Conservation (phyloP, 2,329 filamentous ascomycete genomes). For the Aureobasidium sp. region DNA sequence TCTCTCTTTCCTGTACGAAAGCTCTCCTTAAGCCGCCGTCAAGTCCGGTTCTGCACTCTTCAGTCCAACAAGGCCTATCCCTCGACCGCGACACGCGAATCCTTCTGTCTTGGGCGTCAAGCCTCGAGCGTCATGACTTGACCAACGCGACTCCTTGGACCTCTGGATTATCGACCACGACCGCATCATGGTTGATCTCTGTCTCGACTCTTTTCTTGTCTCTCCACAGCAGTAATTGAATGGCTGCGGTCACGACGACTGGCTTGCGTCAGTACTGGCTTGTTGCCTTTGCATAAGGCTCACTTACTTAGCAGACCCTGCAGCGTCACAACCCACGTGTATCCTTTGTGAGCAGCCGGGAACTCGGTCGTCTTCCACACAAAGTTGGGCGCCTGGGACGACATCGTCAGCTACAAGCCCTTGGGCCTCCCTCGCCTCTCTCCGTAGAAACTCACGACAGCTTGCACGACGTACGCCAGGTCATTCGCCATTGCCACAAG, state of each 20-base stretch:
- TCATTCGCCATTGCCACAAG: conserved; percentile 17
- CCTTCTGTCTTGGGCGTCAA: too few relatives aligned
- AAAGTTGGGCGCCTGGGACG: conserved; percentile 9
- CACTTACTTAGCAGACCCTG: conserved; percentile 18
- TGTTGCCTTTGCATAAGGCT: neutral
- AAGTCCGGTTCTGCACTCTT: too few relatives aligned
- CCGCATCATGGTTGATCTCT: neutral
- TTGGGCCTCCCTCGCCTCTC: neutral
- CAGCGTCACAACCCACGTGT: conserved; percentile 4
- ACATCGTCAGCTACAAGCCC: neutral
- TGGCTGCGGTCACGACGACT: conserved; percentile 12
- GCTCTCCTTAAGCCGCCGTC: too few relatives aligned
- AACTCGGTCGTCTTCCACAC: conserved; percentile 19
- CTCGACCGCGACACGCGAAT: neutral
- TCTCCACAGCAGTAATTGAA: conserved; percentile 3
- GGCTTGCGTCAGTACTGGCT: neutral
- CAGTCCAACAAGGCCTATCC: too few relatives aligned
- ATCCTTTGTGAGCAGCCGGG: conserved; percentile 6
- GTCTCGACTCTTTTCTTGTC: neutral
- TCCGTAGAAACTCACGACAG: neutral
- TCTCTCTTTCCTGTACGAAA: too few relatives aligned
- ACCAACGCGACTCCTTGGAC: neutral
- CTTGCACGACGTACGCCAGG: conserved; percentile 17
- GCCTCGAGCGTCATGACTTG: neutral
- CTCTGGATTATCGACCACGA: neutral